Conservation (phyloP, 108 stramenopile genomes). For the Cyclotella choctawhatcheeana region DNA sequence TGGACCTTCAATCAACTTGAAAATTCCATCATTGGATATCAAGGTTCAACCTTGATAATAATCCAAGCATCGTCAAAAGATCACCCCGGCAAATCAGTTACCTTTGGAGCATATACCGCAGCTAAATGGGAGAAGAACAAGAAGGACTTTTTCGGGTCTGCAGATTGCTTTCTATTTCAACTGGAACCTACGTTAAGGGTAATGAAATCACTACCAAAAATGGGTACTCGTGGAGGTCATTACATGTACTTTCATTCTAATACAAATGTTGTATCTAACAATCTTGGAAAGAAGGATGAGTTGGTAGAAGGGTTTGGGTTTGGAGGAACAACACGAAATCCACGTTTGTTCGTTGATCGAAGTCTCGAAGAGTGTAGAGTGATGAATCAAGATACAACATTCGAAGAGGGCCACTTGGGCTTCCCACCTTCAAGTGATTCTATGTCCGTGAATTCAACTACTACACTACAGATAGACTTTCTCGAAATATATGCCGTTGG, state of each 20-base stretch:
- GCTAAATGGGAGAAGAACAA: conserved; percentile 84
- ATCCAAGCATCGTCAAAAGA: conserved; percentile 18
- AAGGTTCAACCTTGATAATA: conserved; percentile 44
- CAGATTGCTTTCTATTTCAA: conserved; percentile 82
- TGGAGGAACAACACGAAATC: conserved; percentile 71
- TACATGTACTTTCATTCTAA: conserved; percentile 78
- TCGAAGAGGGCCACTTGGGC: conserved; percentile 69
- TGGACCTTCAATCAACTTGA: conserved; percentile 84
- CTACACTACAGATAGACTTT: conserved; percentile 59
- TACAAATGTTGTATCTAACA: conserved; percentile 28
- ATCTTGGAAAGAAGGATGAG: conserved; percentile 66
- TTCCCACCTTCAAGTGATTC: conserved; percentile 31
- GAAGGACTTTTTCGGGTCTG: conserved; percentile 76
- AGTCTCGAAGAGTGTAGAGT: conserved; percentile 71
- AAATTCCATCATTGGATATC: conserved; percentile 72
- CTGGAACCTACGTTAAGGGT: conserved; percentile 59
- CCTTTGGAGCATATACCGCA: conserved; percentile 75
- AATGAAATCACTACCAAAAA: conserved; percentile 62
- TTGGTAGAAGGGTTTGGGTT: conserved; percentile 83
- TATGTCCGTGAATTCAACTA: conserved; percentile 22
- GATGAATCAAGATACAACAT: conserved; percentile 61
- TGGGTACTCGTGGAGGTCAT: conserved; percentile 58
- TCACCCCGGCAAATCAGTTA: conserved; percentile 23
- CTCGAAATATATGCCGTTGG: conserved; percentile 88
- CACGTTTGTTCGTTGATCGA: conserved; percentile 77